Conservation (phyloP, 2,329 filamentous ascomycete species). For the Fusarium proliferatum region DNA sequence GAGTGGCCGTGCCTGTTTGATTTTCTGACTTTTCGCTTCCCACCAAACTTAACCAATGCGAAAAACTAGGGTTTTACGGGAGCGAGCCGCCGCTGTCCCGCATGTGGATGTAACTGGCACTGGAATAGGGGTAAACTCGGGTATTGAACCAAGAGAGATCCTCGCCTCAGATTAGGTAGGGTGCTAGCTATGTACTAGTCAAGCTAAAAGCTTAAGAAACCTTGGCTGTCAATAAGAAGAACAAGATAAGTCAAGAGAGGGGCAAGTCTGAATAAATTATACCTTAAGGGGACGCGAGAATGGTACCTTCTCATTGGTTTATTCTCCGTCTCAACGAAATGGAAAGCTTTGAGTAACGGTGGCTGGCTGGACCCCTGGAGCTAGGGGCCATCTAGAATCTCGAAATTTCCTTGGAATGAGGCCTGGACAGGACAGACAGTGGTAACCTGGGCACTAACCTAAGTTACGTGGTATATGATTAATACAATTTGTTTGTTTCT, state of each 20-base stretch:
- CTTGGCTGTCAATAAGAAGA: slow-evolving; percentile 21
- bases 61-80: slow-evolving; percentile 33
- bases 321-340: slow-evolving; percentile 31
- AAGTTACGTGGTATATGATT: background rate
- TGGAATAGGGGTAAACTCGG: slow-evolving; percentile 30
- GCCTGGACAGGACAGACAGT: background rate
- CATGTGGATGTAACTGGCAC: background rate
- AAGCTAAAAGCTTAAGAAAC: slow-evolving; percentile 33
- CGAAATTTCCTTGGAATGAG: slow-evolving; percentile 26
- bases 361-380: slow-evolving; percentile 33
- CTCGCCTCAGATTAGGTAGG: slow-evolving; percentile 31
- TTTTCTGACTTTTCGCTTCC: background rate
- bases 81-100: slow-evolving; percentile 33
- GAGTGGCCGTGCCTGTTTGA: background rate
- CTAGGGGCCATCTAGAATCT: slow-evolving; percentile 28
- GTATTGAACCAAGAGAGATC: slow-evolving; percentile 18
- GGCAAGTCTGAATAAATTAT: slow-evolving; percentile 7
- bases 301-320: background rate
- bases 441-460: background rate
- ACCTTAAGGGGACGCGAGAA: slow-evolving; percentile 9
- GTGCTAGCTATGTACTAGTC: background rate
- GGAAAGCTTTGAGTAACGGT: slow-evolving; percentile 31
- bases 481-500: background rate
- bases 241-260: slow-evolving; percentile 23
- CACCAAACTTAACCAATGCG: background rate